phyloP scores from a whole-genome alignment of 352 stramenopile genomes.

The Pythium dissotocum region DNA sequence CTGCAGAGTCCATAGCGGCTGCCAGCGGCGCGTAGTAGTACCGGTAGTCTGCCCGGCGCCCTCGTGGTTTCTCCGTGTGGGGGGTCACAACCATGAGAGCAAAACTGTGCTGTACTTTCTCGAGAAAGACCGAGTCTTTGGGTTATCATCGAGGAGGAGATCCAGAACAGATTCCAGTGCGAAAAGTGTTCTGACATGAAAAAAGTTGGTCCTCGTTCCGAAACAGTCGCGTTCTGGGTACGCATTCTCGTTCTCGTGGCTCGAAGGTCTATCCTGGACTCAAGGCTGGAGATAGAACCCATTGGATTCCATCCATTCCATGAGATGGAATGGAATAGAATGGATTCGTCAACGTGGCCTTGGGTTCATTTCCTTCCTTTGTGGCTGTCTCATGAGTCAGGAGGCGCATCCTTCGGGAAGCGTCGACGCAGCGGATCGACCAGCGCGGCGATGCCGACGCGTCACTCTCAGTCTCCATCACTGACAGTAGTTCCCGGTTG shows the following conservation, averaged over 20 bases:
- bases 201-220: background rate
- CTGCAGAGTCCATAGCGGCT: too few species aligned
- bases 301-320: background rate
- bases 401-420: background rate
- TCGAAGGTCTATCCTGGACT: too few species aligned
- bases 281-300: background rate
- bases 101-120: too few species aligned
- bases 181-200: too few species aligned
- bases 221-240: background rate
- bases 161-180: background rate
- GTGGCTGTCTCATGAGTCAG: background rate
- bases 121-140: too few species aligned
- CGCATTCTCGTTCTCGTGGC: too few species aligned
- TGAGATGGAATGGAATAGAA: background rate
- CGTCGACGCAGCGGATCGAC: constrained; percentile 2
- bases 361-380: background rate
- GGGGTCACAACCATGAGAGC: too few species aligned
- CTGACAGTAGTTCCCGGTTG: background rate
- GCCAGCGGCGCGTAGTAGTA: too few species aligned
- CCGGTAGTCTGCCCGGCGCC: too few species aligned
- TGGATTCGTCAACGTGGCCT: background rate
- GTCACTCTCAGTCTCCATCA: constrained; percentile 10
- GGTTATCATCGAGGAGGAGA: too few species aligned
- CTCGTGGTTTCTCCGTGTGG: too few species aligned
- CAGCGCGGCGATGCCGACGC: constrained; percentile 18